Base-by-base conservation (phyloP, 306 rosid species). In the Begonia fuchsioides region DNA sequence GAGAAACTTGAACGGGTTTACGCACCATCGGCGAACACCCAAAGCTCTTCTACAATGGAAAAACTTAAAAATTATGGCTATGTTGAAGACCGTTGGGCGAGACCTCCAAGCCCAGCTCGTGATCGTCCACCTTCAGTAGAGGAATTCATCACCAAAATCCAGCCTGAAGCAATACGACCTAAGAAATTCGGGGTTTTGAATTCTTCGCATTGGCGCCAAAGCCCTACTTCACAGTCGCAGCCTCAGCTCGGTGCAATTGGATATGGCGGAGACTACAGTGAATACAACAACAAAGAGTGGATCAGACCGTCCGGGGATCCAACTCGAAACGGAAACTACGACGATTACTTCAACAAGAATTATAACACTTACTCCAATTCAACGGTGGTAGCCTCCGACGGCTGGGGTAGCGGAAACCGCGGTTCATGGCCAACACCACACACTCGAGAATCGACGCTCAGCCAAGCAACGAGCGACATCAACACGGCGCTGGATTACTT, bases 401-500 rank as follows among this genome's bases (percentile, higher is more conserved):
- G 57, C 39, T 51, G 54, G 52, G 35, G 2, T 18, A 66, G 43
- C 47, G 59, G 74, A 12, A 63, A 48, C 32, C 15, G 17, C 14
- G 9, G 66, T 16, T n/a, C n/a, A 13, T 56, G 71, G 69, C 12
- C 44, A 54, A 7, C 20, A 9, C 44, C 52, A 5, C 63, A 70
- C 1, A 57, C 54, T 60, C 65, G 41, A 12, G 78, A 68, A 46
- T 53, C 51, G 13, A 68, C 13, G 3, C 58, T 79, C 13, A 67
- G 68, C 19, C 17, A 16, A 48, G 66, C 94, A 5, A 79, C 58
- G 18, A 46, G 47, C 52, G 74, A 83, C 19, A 64, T 55, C 43
- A 66, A 43, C 13, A 67, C 43, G 46, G 68, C 59, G 14, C 32
- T 66, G 61, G 64, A 51, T 40, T 57, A 12, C 51, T 38, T 58